phyloP scores from a whole-genome alignment of 148 eudicot genomes.

The Limonium bicolor region DNA sequence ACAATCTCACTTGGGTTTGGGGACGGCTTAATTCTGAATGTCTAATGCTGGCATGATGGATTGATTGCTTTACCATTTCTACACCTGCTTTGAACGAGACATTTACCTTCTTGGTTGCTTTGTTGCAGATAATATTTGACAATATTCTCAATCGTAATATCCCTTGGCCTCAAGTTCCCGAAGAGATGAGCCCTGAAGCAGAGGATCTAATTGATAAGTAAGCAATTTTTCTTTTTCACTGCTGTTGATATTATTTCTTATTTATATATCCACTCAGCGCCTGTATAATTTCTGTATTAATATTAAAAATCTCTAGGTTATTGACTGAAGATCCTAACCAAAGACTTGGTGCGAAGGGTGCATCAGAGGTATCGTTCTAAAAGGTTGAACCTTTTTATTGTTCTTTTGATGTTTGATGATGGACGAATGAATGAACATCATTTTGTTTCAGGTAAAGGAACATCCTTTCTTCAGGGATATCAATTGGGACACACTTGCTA shows the following conservation, averaged over 20 bases:
- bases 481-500: conserved; percentile 97
- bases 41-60: too few species aligned
- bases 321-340: conserved; percentile 85
- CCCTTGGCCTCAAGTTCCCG: conserved; percentile 89
- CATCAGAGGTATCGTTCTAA: conserved; percentile 93
- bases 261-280: too few species aligned
- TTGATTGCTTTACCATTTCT: too few species aligned
- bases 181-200: conserved; percentile 87
- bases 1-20: too few species aligned
- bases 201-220: conserved; percentile 81
- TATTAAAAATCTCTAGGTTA: conserved; percentile 29
- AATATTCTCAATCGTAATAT: conserved; percentile 91
- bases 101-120: conserved; percentile 3
- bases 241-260: neutral
- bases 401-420: neutral
- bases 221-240: conserved; percentile 9
- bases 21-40: too few species aligned
- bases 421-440: too few species aligned
- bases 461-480: conserved; percentile 91
- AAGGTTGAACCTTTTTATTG: neutral
- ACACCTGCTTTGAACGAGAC: too few species aligned
- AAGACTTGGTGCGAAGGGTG: conserved; percentile 95
- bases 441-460: conserved; percentile 62
- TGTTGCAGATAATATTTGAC: conserved; percentile 71
- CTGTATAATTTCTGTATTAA: too few species aligned